These are phyloP conservation scores for Amanita exitialis DNA, from an alignment of 768 basidiomycete species.

Conservation along the genomic window DNA sequence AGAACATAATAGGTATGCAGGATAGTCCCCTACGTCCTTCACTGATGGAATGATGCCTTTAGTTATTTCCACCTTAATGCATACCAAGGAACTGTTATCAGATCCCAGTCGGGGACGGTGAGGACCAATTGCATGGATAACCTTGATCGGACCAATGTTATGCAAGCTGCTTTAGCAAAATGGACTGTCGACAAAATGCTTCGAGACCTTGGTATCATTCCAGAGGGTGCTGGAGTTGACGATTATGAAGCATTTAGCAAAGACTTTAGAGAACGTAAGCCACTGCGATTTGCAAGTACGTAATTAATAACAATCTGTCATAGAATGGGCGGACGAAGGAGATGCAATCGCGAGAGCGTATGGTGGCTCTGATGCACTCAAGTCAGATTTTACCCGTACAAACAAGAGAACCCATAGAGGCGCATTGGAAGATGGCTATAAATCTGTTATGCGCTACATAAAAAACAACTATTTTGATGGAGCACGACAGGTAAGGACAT, in stretches of 20 bases:
- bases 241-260: slow-evolving; percentile 71
- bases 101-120: slow-evolving; percentile 65
- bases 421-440: slow-evolving; percentile 74
- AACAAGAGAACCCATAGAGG: slow-evolving; percentile 83
- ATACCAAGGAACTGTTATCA: slow-evolving; percentile 32
- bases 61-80: slow-evolving; percentile 76
- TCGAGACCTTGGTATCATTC: slow-evolving; percentile 59
- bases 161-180: slow-evolving; percentile 85
- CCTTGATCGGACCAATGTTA: slow-evolving; percentile 93
- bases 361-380: slow-evolving; percentile 90
- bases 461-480: slow-evolving; percentile 98
- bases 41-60: background rate
- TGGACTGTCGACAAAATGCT: slow-evolving; percentile 78
- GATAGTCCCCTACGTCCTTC: background rate
- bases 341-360: slow-evolving; percentile 87
- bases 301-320: background rate
- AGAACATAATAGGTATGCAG: slow-evolving; percentile 51
- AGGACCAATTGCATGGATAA: slow-evolving; percentile 98
- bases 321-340: slow-evolving; percentile 98
- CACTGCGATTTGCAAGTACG: background rate
- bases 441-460: slow-evolving; percentile 76
- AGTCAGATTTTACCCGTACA: slow-evolving; percentile 94
- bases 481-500: slow-evolving; percentile 57
- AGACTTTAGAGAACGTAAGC: slow-evolving; percentile 85
- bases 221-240: slow-evolving; percentile 64